A percentile compares a stretch with the other conserved stretches of the same genome.
These are phyloP conservation scores for Phialocephala sp. DNA, from an alignment of 2,329 filamentous ascomycete species.

Conservation along the genomic window DNA sequence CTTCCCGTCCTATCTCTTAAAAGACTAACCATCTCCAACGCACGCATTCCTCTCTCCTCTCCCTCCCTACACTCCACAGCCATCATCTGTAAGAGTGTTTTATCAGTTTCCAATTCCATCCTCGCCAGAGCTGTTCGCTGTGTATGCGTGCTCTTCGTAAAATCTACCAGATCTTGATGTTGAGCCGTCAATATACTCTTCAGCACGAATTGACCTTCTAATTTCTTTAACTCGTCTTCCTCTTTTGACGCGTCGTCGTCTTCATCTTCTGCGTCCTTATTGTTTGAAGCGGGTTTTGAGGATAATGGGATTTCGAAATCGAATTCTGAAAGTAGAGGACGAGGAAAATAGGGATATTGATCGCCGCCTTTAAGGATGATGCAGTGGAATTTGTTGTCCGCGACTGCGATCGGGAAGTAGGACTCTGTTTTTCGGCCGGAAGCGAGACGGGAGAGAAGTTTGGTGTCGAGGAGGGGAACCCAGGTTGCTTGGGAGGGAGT, in stretches of 20 bases:
- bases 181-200: slow-evolving; percentile 74
- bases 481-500: slow-evolving; percentile 83
- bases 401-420: slow-evolving; percentile 96
- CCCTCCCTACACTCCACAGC: slow-evolving; percentile 89
- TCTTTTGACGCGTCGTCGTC: slow-evolving; percentile 48
- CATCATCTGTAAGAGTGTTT: slow-evolving; percentile 85
- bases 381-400: slow-evolving; percentile 92
- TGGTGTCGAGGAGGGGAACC: slow-evolving; percentile 93
- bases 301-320: slow-evolving; percentile 85
- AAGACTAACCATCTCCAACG: slow-evolving; percentile 85
- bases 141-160: slow-evolving; percentile 66
- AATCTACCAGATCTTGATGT: slow-evolving; percentile 73
- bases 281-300: slow-evolving; percentile 49
- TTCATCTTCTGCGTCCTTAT: slow-evolving; percentile 43
- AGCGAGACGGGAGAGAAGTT: slow-evolving; percentile 78
- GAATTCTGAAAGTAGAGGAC: slow-evolving; percentile 89
- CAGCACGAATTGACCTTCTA: slow-evolving; percentile 85
- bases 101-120: slow-evolving; percentile 86
- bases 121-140: slow-evolving; percentile 72
- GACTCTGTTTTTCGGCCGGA: slow-evolving; percentile 85
- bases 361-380: slow-evolving; percentile 98
- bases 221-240: slow-evolving; percentile 59
- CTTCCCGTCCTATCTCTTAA: slow-evolving; percentile 84
- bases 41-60: slow-evolving; percentile 93
- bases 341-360: slow-evolving; percentile 89